Evolutionary conservation across 2,329 filamentous ascomycete genomes (phyloP), one percentile per base, ranked within the genome.

Genomic region (Fonsecaea erecta): DNA sequence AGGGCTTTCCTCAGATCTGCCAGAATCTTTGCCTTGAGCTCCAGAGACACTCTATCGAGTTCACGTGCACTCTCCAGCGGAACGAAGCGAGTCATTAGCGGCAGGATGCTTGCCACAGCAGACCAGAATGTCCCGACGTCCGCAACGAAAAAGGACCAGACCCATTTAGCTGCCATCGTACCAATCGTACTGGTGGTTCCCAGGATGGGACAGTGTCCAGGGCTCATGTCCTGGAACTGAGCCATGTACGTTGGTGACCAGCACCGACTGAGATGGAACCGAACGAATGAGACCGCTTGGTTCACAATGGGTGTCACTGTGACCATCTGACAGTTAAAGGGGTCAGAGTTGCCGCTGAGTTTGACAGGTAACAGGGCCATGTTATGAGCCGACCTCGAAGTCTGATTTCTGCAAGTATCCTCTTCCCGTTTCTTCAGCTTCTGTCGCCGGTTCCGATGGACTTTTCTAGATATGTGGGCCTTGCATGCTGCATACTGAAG

Each of bases 221-320:
- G 18, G 48, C 11, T 18, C 24, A 12, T 14, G 4, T 52, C n/a
- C 12, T 30, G 12, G 28, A 35, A 32, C 9, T 26, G 28, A 4
- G 34, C 26, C 43, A 40, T 35, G 32, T 51, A 52, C 5, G 18
- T 35, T 18, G 58, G 28, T 26, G 46, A 52, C 58, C 58, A 60
- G 24, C 43, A 60, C 16, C 18, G 24, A 18, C 21, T 28, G 26
- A 21, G 43, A 60, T 52, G 51, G 30, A 40, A 52, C n/a, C 58
- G 58, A n/a, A 60, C 43, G n/a, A 60, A 60, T 26, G 43, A 52
- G 43, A 60, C 35, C n/a, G 46, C 58, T 40, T 60, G 43, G n/a
- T 60, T 35, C 18, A 37, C 18, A 26, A 52, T 46, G 3, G 58
- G 58, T 16, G 43, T 52, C 28, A 52, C 21, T 6, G 43, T 30